A percentile compares a stretch with the other conserved stretches of the same genome.
Evolutionary conservation across 257 asterid species (phyloP).

Genomic region (Voacanga thouarsii): DNA sequence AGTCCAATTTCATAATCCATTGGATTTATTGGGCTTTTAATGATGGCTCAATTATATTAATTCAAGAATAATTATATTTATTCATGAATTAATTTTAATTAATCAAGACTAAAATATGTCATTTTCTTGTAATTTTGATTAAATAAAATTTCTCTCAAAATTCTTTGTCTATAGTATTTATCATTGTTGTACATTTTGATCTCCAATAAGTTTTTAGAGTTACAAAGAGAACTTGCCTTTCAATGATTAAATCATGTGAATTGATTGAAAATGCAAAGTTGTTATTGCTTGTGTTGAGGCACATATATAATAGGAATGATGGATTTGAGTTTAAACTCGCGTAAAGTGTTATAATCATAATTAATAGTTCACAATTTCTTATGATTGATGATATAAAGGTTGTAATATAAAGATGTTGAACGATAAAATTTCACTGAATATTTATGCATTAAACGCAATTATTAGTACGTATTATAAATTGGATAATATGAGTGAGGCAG

Average conservation of each 20-base stretch:
- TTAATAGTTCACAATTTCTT: slow-evolving; percentile 52
- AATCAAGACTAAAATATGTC: too few relatives aligned
- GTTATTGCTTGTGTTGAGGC: slow-evolving; percentile 37
- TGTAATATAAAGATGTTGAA: slow-evolving; percentile 54
- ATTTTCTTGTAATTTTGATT: too few relatives aligned
- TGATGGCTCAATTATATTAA: too few relatives aligned
- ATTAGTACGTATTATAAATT: slow-evolving; percentile 64
- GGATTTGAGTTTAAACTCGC: slow-evolving; percentile 37
- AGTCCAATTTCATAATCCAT: too few relatives aligned
- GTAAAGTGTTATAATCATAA: slow-evolving; percentile 52
- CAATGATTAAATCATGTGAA: slow-evolving; percentile 56
- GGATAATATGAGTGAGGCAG: slow-evolving; percentile 62
- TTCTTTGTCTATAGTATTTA: too few relatives aligned
- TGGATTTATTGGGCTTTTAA: too few relatives aligned
- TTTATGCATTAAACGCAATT: slow-evolving; percentile 69
- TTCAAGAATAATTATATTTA: too few relatives aligned
- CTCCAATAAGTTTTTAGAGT: slow-evolving; percentile 33
- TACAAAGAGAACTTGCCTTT: slow-evolving; percentile 46
- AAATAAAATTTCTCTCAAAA: too few relatives aligned
- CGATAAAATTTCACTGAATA: slow-evolving; percentile 59
- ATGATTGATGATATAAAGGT: slow-evolving; percentile 58
- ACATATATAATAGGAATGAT: slow-evolving; percentile 32
- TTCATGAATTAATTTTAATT: too few relatives aligned
- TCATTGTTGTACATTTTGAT: too few relatives aligned
- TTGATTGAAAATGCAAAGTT: slow-evolving; percentile 37